These are phyloP conservation scores for Russula brevipes DNA, from an alignment of 768 basidiomycete genomes.

Conservation along the genomic window DNA sequence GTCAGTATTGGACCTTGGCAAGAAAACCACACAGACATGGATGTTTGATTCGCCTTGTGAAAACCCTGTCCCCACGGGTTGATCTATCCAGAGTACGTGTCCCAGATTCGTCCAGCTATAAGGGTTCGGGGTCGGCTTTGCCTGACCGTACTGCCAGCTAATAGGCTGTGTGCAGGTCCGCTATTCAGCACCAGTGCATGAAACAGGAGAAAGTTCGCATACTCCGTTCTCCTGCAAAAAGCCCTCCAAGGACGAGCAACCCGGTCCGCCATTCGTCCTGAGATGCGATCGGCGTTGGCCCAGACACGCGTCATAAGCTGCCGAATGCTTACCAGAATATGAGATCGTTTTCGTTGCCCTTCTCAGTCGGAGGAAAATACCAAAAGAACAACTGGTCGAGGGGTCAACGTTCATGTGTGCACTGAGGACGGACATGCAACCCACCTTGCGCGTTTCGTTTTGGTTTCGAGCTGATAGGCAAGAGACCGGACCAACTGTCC, in stretches of 20 bases:
- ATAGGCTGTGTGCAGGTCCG: constrained; percentile 10
- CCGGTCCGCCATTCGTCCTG: constrained; percentile 26
- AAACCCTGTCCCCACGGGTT: constrained; percentile 26
- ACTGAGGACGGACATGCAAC: neutral
- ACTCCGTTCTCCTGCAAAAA: constrained; percentile 26
- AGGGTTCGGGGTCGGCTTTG: constrained; percentile 22
- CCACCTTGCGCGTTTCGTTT: constrained; percentile 23
- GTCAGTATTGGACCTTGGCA: neutral
- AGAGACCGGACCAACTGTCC: constrained; percentile 23
- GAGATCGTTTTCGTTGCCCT: constrained; percentile 22
- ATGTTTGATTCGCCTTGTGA: constrained; percentile 21
- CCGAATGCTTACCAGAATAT: constrained; percentile 21
- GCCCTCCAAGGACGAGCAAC: constrained; percentile 23
- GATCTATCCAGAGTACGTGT: constrained; percentile 25
- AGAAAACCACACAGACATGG: constrained; percentile 2
- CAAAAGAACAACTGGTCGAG: constrained; percentile 22
- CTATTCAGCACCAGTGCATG: neutral
- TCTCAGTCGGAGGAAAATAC: constrained; percentile 20
- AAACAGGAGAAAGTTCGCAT: neutral
- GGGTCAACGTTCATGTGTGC: neutral
- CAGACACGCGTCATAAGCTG: neutral
- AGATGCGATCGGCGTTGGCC: neutral
- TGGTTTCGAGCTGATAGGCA: constrained; percentile 22
- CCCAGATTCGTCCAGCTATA: constrained; percentile 26
- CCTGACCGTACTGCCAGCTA: constrained; percentile 25